Evolutionary conservation across 306 rosid genomes (phyloP).

Genomic region (Begonia loranthoides): DNA sequence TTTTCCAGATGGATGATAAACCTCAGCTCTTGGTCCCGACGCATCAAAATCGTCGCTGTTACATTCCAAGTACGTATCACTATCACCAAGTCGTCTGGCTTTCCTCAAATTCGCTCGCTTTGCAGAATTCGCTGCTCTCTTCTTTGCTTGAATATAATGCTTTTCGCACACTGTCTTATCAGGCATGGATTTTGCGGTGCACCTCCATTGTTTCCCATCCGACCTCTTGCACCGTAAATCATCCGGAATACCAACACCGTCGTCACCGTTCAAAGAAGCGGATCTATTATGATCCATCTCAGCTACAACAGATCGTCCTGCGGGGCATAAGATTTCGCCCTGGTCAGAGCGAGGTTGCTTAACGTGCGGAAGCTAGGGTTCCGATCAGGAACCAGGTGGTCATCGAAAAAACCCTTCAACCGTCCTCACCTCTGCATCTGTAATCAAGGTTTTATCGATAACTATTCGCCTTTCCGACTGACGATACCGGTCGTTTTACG

Average conservation of each 20-base stretch:
- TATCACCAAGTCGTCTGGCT: conserved; percentile 58
- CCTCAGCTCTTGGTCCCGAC: conserved; percentile 22
- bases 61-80: conserved; percentile 47
- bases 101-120: conserved; percentile 91
- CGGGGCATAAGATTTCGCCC: not conserved
- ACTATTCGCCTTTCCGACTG: no score
- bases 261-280: conserved; percentile 42
- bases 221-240: conserved; percentile 96
- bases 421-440: no score
- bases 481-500: no score
- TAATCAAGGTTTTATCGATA: no score
- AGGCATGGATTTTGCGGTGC: conserved; percentile 97
- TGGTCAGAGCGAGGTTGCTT: not conserved
- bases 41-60: conserved; percentile 74
- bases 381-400: no score
- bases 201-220: conserved; percentile 96
- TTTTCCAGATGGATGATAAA: conserved; percentile 26
- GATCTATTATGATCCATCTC: conserved; percentile 50
- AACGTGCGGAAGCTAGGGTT: conserved; percentile 5
- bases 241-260: conserved; percentile 70
- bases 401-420: no score
- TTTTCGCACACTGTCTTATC: conserved; percentile 97
- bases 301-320: not conserved
- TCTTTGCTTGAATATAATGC: conserved; percentile 96
- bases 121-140: conserved; percentile 95